Percentiles rank a stretch among this genome's conserved stretches.
These are phyloP conservation scores for Paspalum vaginatum DNA, from an alignment of 176 grass and related monocot genomes.

Conservation along the genomic window DNA sequence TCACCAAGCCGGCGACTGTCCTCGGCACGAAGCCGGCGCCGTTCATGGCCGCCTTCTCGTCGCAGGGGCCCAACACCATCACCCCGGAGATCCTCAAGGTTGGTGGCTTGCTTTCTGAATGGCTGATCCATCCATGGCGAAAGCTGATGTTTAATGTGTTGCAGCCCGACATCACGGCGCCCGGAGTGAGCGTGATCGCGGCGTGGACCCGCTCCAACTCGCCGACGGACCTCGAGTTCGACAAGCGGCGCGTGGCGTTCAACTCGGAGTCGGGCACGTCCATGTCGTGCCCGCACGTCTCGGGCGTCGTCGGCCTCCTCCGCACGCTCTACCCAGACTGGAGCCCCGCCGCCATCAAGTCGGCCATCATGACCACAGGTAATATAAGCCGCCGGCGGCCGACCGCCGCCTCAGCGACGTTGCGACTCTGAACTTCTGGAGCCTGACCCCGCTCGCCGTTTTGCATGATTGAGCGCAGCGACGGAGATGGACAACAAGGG, in stretches of 20 bases:
- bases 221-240: conserved; percentile 50
- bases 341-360: conserved; percentile 70
- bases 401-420: too few relatives aligned
- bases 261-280: conserved; percentile 72
- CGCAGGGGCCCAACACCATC: conserved; percentile 64
- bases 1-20: conserved; percentile 55
- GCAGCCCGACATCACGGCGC: conserved; percentile 77
- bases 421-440: too few relatives aligned
- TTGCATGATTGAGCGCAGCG: conserved; percentile 35
- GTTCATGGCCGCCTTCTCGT: conserved; percentile 83
- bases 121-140: too few relatives aligned
- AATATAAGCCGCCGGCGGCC: neutral
- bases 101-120: neutral
- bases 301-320: conserved; percentile 73
- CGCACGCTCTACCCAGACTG: conserved; percentile 61
- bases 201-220: conserved; percentile 47
- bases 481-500: conserved; percentile 51
- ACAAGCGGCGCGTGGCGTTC: conserved; percentile 53
- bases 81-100: conserved; percentile 70
- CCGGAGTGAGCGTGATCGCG: conserved; percentile 66
- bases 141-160: neutral
- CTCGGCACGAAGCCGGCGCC: conserved; percentile 68
- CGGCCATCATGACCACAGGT: conserved; percentile 84
- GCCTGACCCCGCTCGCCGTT: too few relatives aligned
- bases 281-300: conserved; percentile 97